These are phyloP conservation scores for Delitschia confertaspora DNA, from an alignment of 495 filamentous ascomycete genomes.

Conservation along the genomic window DNA sequence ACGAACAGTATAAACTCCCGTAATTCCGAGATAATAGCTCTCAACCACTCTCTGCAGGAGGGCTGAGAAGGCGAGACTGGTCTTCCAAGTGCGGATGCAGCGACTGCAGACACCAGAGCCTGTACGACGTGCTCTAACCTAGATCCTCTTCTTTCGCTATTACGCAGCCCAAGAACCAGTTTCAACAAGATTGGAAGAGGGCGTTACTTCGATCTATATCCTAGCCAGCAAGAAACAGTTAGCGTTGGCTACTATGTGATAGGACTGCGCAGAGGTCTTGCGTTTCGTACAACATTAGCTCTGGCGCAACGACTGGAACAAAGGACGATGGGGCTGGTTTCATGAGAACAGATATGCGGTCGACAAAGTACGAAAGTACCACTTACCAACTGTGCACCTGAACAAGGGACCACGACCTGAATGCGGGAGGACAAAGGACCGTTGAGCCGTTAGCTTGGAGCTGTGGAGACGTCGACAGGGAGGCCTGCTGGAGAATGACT, in stretches of 20 bases:
- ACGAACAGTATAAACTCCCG: too few relatives aligned
- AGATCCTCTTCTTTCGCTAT: conserved; percentile 2
- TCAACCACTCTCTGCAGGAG: conserved; percentile 2
- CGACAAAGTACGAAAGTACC: too few relatives aligned
- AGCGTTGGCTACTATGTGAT: too few relatives aligned
- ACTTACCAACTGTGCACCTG: conserved; percentile 22
- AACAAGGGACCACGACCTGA: conserved; percentile 12
- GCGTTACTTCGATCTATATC: too few relatives aligned
- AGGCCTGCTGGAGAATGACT: conserved; percentile 29
- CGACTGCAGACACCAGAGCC: conserved; percentile 2
- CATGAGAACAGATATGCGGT: conserved; percentile 5
- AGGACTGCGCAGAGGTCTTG: too few relatives aligned
- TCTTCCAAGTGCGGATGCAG: conserved; percentile 8
- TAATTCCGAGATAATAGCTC: too few relatives aligned
- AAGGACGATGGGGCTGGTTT: conserved; percentile 21
- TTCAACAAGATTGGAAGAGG: too few relatives aligned
- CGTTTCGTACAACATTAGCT: conserved; percentile 22
- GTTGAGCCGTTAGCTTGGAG: conserved; percentile 21
- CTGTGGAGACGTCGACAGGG: conserved; percentile 28
- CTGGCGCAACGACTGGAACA: conserved; percentile 24
- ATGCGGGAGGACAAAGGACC: conserved; percentile 20
- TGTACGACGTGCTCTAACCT: conserved; percentile 16
- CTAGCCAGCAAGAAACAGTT: too few relatives aligned
- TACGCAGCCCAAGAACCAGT: too few relatives aligned
- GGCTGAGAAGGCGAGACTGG: background rate